Base-by-base conservation (phyloP, 164 flowering plant genomes). In the Tetracentron sinense region DNA sequence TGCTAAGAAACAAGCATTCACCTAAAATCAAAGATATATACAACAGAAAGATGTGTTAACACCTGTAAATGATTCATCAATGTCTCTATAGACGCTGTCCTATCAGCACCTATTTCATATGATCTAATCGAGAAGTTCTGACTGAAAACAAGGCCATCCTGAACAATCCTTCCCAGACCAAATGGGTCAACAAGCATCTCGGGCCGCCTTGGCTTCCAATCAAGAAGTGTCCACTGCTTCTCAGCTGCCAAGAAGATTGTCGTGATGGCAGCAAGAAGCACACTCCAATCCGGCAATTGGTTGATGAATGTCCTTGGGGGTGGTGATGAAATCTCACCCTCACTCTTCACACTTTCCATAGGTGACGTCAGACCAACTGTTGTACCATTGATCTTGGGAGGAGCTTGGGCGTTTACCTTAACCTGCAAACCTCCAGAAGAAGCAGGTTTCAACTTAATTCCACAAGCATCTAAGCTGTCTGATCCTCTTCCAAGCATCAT, bases 61-160 rank as follows among this genome's bases (percentile, higher is more conserved):
- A 84, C 98, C 92, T 93, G 98, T 63, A 93, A 72, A 83, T 93
- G 98, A 80, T 93, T 93, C 98, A 93, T 91, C 48, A 90, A 51
- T 15, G 98, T 86, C 64, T 93, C 98, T 75, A 93, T 86, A 33
- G 97, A 89, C 20, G 97, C 96, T 7, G 90, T 84, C 19, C 91
- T 83, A 78, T 93, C 97, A 42, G 96, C 97, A 49, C 97, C 96
- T 64, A 93, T 89, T 73, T 93, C 98, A 81, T 93, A 93, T 0
- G 98, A 93, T 71, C 98, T 83, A 61, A 93, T 93, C 16, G 95
- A 77, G 64, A 91, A 93, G 59, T 90, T 91, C 71, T 93, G 97
- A 6, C 84, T 67, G 69, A 87, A 93, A 22, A 87, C 86, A 30
- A 85, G 69, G 38, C 97, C 93, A 75, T 93, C 91, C 78, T 93